A percentile compares a stretch with the other conserved stretches of the same genome.
Evolutionary conservation across 805 yeast genomes (phyloP).

Genomic region (Yamadazyma nakazawae): DNA sequence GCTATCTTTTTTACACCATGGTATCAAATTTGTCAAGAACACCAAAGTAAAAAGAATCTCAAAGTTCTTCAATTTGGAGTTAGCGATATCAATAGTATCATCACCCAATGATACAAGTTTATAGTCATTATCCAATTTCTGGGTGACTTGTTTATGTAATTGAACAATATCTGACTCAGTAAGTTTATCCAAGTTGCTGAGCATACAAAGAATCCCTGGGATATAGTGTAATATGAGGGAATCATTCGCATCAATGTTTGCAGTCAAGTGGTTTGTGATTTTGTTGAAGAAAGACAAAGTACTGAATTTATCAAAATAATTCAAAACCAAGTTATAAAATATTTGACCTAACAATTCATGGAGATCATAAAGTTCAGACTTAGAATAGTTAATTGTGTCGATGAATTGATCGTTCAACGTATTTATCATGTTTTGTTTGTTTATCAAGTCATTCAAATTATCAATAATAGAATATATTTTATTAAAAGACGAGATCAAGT

Average conservation of each 20-base stretch:
- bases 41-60: constrained; percentile 46
- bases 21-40: constrained; percentile 56
- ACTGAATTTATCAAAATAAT: constrained; percentile 29
- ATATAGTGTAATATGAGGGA: constrained; percentile 59
- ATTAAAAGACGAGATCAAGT: constrained; percentile 53
- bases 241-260: constrained; percentile 56
- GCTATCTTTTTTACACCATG: constrained; percentile 58
- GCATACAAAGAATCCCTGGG: constrained; percentile 52
- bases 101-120: constrained; percentile 13
- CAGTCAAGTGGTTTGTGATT: constrained; percentile 43
- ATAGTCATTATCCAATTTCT: constrained; percentile 23
- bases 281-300: constrained; percentile 31
- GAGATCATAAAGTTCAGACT: constrained; percentile 58
- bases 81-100: constrained; percentile 27
- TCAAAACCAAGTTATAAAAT: constrained; percentile 48
- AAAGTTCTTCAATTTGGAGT: constrained; percentile 28
- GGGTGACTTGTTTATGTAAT: constrained; percentile 39
- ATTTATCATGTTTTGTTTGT: constrained; percentile 47
- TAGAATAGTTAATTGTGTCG: constrained; percentile 48
- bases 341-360: constrained; percentile 74
- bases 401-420: constrained; percentile 46
- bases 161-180: constrained; percentile 21
- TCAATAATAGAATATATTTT: constrained; percentile 55
- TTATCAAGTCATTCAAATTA: constrained; percentile 48
- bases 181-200: constrained; percentile 38